Conservation (phyloP, 352 stramenopile species). For the Globisporangium abappressorium region DNA sequence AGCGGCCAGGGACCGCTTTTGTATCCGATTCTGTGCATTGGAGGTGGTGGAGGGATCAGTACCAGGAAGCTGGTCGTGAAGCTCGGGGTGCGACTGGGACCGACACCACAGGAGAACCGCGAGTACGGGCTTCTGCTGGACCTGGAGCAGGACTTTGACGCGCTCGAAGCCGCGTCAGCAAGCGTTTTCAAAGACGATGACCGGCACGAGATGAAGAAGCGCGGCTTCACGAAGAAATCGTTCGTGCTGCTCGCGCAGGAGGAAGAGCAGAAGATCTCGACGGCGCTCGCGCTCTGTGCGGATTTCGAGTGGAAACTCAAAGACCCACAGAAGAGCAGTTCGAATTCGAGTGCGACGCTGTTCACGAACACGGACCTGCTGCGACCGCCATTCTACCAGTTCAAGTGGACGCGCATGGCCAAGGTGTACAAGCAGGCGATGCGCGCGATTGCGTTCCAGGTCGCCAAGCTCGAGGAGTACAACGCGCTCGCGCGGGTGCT, state of each 20-base stretch:
- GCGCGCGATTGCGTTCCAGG: constrained; percentile 36
- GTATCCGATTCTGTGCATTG: constrained; percentile 58
- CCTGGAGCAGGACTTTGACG: constrained; percentile 46
- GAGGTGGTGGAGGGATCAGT: constrained; percentile 12
- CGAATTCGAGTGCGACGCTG: constrained; percentile 20
- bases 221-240: constrained; percentile 38
- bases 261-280: constrained; percentile 18
- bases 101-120: constrained; percentile 41
- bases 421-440: constrained; percentile 50
- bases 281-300: constrained; percentile 16
- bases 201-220: constrained; percentile 28
- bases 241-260: constrained; percentile 22
- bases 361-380: constrained; percentile 50
- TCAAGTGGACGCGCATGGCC: constrained; percentile 46
- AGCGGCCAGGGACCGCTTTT: constrained; percentile 28
- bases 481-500: constrained; percentile 50
- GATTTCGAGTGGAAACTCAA: constrained; percentile 53
- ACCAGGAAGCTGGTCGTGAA: constrained; percentile 42
- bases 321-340: not conserved
- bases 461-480: constrained; percentile 60
- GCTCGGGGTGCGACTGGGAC: constrained; percentile 44
- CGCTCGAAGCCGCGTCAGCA: not conserved
- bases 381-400: constrained; percentile 44
- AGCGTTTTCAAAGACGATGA: constrained; percentile 7
- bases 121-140: constrained; percentile 69